These are phyloP conservation scores for Neurospora sp. DNA, from an alignment of 2,329 filamentous ascomycete species.

Conservation along the genomic window DNA sequence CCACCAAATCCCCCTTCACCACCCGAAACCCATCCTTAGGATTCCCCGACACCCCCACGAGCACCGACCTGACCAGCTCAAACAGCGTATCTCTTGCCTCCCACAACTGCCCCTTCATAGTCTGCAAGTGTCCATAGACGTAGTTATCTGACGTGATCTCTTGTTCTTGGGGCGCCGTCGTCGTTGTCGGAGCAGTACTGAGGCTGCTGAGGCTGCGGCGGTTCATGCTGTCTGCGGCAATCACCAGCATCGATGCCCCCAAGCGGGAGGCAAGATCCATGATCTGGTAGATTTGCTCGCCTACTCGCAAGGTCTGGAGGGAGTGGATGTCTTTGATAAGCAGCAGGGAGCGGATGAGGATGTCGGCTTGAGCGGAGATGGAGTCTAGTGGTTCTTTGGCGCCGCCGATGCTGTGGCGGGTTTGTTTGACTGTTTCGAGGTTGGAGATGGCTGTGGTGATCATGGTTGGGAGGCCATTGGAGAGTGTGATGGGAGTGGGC, in stretches of 20 bases:
- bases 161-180: not conserved
- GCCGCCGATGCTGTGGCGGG: slow-evolving; percentile 2
- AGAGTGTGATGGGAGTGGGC: not conserved
- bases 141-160: not conserved
- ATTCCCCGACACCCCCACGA: slow-evolving; percentile 5
- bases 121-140: slow-evolving; percentile 5
- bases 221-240: slow-evolving; percentile 6
- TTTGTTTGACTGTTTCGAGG: slow-evolving; percentile 1
- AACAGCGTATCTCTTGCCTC: slow-evolving; percentile 1
- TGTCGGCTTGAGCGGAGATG: slow-evolving; percentile 4
- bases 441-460: slow-evolving; percentile 1
- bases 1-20: not conserved
- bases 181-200: not conserved
- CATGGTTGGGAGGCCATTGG: not conserved
- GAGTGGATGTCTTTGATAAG: not conserved
- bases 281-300: not conserved
- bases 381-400: slow-evolving; percentile 2
- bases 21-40: slow-evolving; percentile 6
- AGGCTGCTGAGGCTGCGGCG: not conserved
- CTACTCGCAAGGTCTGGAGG: slow-evolving; percentile 7
- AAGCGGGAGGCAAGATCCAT: slow-evolving; percentile 1
- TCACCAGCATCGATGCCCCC: slow-evolving; percentile 6
- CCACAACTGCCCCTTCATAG: slow-evolving; percentile 2
- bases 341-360: slow-evolving; percentile 1
- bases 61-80: not conserved